phyloP scores from a whole-genome alignment of 2,329 filamentous ascomycete species.

The Davidsoniella virescens region DNA sequence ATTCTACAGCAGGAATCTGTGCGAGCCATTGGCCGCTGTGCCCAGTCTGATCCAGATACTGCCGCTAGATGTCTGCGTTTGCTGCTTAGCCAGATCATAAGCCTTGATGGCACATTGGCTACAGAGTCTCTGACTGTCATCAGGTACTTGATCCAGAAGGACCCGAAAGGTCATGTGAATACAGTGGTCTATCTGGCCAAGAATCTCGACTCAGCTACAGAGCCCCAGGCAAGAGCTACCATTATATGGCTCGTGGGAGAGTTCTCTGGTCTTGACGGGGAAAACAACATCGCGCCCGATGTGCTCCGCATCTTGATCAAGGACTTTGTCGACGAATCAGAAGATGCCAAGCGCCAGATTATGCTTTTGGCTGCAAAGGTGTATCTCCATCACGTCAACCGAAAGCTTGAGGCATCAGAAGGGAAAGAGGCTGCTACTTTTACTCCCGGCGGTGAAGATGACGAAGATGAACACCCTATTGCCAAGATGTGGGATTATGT shows the following conservation, averaged over 20 bases:
- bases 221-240: constrained; percentile 75
- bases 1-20: constrained; percentile 77
- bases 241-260: constrained; percentile 97
- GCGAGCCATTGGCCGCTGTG: constrained; percentile 82
- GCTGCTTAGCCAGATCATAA: constrained; percentile 74
- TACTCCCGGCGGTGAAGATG: constrained; percentile 8
- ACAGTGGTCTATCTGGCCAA: constrained; percentile 83
- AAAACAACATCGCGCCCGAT: constrained; percentile 84
- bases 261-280: constrained; percentile 62
- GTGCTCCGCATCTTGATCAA: constrained; percentile 78
- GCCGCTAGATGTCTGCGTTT: constrained; percentile 68
- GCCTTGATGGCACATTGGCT: constrained; percentile 70
- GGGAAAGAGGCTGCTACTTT: not conserved
- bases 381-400: constrained; percentile 74
- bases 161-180: constrained; percentile 61
- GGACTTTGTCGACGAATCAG: constrained; percentile 68
- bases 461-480: constrained; percentile 44
- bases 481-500: constrained; percentile 71
- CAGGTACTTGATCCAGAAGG: constrained; percentile 84
- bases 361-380: constrained; percentile 90
- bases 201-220: constrained; percentile 76
- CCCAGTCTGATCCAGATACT: constrained; percentile 56
- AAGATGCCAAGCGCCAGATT: constrained; percentile 80
- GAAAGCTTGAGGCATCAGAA: constrained; percentile 30
- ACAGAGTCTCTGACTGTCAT: constrained; percentile 92